These are phyloP conservation scores for Klebsormidium nitens DNA, from an alignment of 139 green algal genomes.

Conservation along the genomic window DNA sequence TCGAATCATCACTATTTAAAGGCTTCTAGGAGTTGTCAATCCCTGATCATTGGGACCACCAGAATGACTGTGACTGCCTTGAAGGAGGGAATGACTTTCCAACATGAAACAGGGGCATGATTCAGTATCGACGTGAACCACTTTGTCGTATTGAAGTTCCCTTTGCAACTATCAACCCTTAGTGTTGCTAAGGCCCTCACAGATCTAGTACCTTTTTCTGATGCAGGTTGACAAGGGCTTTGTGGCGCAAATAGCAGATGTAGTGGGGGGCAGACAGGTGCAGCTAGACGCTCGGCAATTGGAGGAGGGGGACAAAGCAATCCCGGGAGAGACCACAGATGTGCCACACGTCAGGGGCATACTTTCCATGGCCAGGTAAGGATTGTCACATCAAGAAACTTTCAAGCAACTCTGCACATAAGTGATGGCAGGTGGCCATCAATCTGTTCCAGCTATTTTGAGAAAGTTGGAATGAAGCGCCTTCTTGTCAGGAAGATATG, in stretches of 20 bases:
- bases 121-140: background rate
- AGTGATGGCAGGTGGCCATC: background rate
- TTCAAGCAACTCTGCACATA: background rate
- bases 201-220: background rate
- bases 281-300: conserved; percentile 57
- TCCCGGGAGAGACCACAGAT: conserved; percentile 54
- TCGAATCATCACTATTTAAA: conserved; percentile 3
- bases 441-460: background rate
- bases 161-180: background rate
- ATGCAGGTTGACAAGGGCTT: conserved; percentile 76
- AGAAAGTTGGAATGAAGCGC: background rate
- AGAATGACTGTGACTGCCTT: background rate
- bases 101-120: background rate
- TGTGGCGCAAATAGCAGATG: conserved; percentile 76
- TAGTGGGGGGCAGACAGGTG: conserved; percentile 49
- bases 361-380: conserved; percentile 67
- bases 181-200: background rate
- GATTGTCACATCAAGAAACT: background rate
- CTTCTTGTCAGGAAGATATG: background rate
- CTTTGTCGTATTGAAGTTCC: background rate
- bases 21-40: background rate
- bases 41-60: background rate
- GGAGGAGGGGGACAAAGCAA: conserved; percentile 52
- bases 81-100: background rate
- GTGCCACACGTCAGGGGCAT: conserved; percentile 54